Conservation (phyloP, 345 rosid species). For the Eucalyptus albens region DNA sequence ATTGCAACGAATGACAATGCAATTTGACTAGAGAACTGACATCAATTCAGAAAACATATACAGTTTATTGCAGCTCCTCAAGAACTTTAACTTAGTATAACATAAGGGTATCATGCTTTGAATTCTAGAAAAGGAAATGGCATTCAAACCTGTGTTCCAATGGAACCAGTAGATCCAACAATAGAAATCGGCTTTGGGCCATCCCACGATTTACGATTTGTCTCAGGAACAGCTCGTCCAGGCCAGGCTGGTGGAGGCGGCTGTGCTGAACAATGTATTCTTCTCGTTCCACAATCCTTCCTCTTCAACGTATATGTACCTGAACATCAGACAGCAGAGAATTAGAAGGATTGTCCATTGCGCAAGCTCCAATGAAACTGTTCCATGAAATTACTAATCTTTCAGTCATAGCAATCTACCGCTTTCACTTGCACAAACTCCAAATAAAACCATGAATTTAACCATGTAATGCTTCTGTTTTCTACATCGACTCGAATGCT, state of each 20-base stretch:
- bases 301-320: constrained; percentile 51
- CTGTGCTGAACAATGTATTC: constrained; percentile 51
- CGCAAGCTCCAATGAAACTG: background rate
- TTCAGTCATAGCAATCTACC: background rate
- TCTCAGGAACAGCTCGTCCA: constrained; percentile 68
- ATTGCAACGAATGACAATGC: background rate
- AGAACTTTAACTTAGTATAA: background rate
- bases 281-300: constrained; percentile 31
- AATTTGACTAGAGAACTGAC: background rate
- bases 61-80: background rate
- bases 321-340: constrained; percentile 6
- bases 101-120: background rate
- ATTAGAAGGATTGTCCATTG: background rate
- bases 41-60: background rate
- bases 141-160: constrained; percentile 84
- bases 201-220: constrained; percentile 60
- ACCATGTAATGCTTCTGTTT: background rate
- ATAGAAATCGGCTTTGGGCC: constrained; percentile 92
- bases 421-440: background rate
- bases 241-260: constrained; percentile 93
- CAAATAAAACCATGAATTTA: background rate
- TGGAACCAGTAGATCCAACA: constrained; percentile 95
- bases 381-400: background rate
- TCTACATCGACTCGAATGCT: background rate
- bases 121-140: background rate